Evolutionary conservation across 148 eudicot genomes (phyloP), one percentile per base, ranked within the genome.

Genomic region (Diospyros lotus): DNA sequence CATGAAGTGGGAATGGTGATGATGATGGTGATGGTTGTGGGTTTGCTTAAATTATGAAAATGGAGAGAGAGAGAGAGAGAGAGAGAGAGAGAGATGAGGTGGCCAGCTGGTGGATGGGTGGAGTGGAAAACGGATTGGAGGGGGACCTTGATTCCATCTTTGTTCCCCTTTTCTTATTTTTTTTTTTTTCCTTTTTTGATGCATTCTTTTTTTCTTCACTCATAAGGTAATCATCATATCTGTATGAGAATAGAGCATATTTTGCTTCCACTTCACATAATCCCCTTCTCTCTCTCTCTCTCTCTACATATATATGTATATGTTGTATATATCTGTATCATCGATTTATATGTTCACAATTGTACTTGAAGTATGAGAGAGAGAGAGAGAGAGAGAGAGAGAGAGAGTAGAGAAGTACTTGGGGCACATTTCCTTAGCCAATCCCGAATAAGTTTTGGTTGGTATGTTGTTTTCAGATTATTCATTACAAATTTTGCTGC

Each of bases 231-330:
- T 83, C 88, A 88, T 86, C 84, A 79, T 86, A 73, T 77, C 54
- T 75, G 51, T 79, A 76, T 65, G 59, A 69, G 70, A 82, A 63
- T 78, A 60, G 55, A 76, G 68, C 81, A 81, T 76, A 79, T 84
- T 84, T 89, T 89, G 89, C 94, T 86, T 90, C 91, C 89, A 88
- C 88, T 88, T 90, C 89, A 90, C 89, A 88, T 84, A 84, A 88
- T 79, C 79, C 46, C 50, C 66, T 58, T 4, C 50, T 48, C 56
- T 59, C 41, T 46, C 55, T 79, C 67, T 59, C 51, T 53, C 40
- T 52, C 60, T 71, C 64, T 39, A 2, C 14, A 4, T 64, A 7
- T 64, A 28, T 42, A 1, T 12, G n/a, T 10, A 42, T 6, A 42
- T 28, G 28, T 28, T 28, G 28, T 28, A 28, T 28, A 28, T 28